Evolutionary conservation across 164 flowering plant species (phyloP), one percentile per base, ranked within the genome.

Genomic region (Vitis labrusca): DNA sequence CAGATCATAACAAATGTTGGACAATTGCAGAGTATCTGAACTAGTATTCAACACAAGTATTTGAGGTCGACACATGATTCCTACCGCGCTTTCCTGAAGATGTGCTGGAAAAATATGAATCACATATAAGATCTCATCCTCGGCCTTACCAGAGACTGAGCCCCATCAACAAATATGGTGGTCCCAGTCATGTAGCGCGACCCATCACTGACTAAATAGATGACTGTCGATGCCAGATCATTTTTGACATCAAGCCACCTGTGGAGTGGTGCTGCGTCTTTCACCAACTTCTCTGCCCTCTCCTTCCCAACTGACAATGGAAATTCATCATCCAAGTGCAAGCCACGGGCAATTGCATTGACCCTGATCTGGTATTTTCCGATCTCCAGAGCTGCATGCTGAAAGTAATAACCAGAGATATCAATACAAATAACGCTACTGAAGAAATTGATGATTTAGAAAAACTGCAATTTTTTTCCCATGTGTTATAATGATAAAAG

Each of bases 161-260:
- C 99, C 1, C 99, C 99, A 75, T 94, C 98, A 6, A 91, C 97
- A 60, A 69, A 90, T 11, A 89, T 86, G 50, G 88, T 82, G 12
- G 96, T 91, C 4, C 99, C 99, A 29, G 99, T 94, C 97, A 91
- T 90, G 83, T 87, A 92, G 9, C 87, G 81, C n/a, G 99, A 78
- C 6, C 81, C 96, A 67, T 94, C 98, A 32, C 97, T 89, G 60
- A 92, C 84, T 59, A 94, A 74, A 70, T 92, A 92, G 59, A 86
- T 83, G 37, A 94, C 88, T 0, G 94, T 84, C 1, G 98, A 94
- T 47, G 88, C 85, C 14, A 94, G 70, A 71, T 94, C 99, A 13
- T 78, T 83, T 74, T 89, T 83, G 30, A 73, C 86, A 73, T 94
- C 96, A 12, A 94, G 95, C 99, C 99, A 94, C 78, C 97, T 77